Base-by-base conservation (phyloP, 2,329 filamentous ascomycete genomes). In the Exophiala dermatitidis region DNA sequence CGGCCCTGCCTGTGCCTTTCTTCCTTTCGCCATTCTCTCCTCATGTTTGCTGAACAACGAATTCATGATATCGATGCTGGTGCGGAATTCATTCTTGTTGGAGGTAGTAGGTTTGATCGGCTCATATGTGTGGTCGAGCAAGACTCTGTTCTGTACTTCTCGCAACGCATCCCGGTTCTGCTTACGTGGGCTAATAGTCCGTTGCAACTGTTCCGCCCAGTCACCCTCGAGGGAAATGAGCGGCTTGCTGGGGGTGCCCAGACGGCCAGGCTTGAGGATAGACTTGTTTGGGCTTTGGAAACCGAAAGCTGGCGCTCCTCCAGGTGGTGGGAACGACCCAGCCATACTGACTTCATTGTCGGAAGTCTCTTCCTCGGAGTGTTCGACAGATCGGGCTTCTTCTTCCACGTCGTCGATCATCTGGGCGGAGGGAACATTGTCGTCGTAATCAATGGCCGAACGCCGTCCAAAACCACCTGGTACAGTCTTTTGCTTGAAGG, bases 51-150 rank as follows among this genome's bases (percentile, higher is more conserved):
- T 86, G 71, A 94, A 96, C 52, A 96, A 75, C 45, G 89, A 95
- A 68, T 95, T 91, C 89, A 95, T 96, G 68, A 96, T 75, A 74
- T 96, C 93, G 72, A 97, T 95, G 65, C 87, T 90, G 19, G 86
- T 95, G 19, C 83, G 80, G 69, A 95, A 91, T 0, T 85, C 84
- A 60, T 81, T 81, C 50, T 78, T 57, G 48, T 64, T 46, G 66
- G 63, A 26, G 67, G 31, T 29, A 36, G 58, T 55, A 30, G 58
- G 59, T 49, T 60, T 56, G 12, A 65, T 58, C 46, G 65, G 59
- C 57, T 67, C 53, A 41, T 60, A 66, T 49, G 72, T 70, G 55
- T 70, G 71, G 60, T 75, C 73, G 58, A 77, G 75, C 46, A 83
- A 75, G 30, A 77, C 76, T 54, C 80, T 78, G 38, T 74, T 76